These are phyloP conservation scores for Aspergillaceae sp. DNA, from an alignment of 2,329 filamentous ascomycete genomes.

Conservation along the genomic window DNA sequence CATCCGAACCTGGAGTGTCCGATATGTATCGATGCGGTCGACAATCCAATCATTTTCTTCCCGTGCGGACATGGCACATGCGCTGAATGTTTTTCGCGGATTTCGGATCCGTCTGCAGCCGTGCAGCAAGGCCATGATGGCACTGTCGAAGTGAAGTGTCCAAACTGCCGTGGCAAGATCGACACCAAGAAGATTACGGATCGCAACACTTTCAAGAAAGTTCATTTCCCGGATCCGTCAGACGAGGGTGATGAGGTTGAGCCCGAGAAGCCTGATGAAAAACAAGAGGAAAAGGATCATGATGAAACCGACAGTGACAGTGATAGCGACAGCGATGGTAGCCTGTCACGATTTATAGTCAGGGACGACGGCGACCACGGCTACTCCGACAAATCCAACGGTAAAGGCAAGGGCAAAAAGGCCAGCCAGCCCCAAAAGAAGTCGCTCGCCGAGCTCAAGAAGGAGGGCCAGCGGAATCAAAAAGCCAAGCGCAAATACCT, in stretches of 20 bases:
- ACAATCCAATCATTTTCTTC: conserved; percentile 67
- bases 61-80: conserved; percentile 80
- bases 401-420: conserved; percentile 33
- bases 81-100: conserved; percentile 62
- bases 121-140: conserved; percentile 54
- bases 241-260: conserved; percentile 10
- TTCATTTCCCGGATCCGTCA: conserved; percentile 53
- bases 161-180: conserved; percentile 62
- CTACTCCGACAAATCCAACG: conserved; percentile 22
- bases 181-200: conserved; percentile 64
- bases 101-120: conserved; percentile 54
- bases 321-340: conserved; percentile 25
- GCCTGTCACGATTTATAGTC: conserved; percentile 49
- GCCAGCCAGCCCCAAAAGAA: conserved; percentile 39
- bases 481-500: conserved; percentile 62
- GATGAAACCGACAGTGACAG: conserved; percentile 16
- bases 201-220: conserved; percentile 62
- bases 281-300: conserved; percentile 20
- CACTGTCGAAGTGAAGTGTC: conserved; percentile 54
- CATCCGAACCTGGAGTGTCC: conserved; percentile 65
- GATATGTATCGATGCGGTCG: conserved; percentile 67
- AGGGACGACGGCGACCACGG: conserved; percentile 29
- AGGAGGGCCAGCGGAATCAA: conserved; percentile 52
- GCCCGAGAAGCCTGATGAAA: conserved; percentile 12
- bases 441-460: conserved; percentile 24